Evolutionary conservation across 179 eudicot genomes (phyloP).

Genomic region (Vitellaria paradoxa): DNA sequence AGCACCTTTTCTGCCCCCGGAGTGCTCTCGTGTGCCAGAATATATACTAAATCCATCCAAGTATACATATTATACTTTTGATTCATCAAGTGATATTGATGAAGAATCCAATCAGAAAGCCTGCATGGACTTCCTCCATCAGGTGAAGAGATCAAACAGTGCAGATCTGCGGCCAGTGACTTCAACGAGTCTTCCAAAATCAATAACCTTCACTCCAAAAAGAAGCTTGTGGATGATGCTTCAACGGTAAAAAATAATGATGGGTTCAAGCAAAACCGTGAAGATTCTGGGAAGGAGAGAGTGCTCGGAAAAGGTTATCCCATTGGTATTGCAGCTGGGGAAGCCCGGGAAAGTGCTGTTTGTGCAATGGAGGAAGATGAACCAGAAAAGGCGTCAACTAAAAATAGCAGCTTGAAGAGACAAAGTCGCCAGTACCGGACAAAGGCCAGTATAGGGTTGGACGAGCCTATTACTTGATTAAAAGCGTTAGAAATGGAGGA

Average conservation of each 20-base stretch:
- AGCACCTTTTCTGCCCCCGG: conserved; percentile 16
- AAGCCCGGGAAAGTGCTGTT: conserved; percentile 29
- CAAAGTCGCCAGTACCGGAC: conserved; percentile 57
- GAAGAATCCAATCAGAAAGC: conserved; percentile 66
- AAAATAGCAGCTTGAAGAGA: conserved; percentile 26
- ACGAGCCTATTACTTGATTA: conserved; percentile 32
- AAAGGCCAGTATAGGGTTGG: conserved; percentile 25
- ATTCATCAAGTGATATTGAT: conserved; percentile 54
- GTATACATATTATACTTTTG: conserved; percentile 56
- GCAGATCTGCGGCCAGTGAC: conserved; percentile 32
- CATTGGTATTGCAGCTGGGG: conserved; percentile 32
- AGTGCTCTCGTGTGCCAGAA: conserved; percentile 45
- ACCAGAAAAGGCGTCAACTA: conserved; percentile 23
- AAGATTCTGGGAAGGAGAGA: conserved; percentile 16
- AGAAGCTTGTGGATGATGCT: conserved; percentile 25
- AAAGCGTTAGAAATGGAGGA: not conserved
- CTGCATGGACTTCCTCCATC: conserved; percentile 45
- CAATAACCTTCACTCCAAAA: conserved; percentile 60
- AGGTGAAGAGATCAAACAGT: conserved; percentile 31
- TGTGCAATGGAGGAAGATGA: conserved; percentile 77
- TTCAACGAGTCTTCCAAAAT: conserved; percentile 44
- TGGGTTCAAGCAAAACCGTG: conserved; percentile 19
- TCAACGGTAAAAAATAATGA: conserved; percentile 2
- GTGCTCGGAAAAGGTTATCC: conserved; percentile 26
- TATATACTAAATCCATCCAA: conserved; percentile 53